Percentiles rank a stretch among this genome's conserved stretches.
These are phyloP conservation scores for Fusarium setosum DNA, from an alignment of 2,329 filamentous ascomycete species.

Conservation along the genomic window DNA sequence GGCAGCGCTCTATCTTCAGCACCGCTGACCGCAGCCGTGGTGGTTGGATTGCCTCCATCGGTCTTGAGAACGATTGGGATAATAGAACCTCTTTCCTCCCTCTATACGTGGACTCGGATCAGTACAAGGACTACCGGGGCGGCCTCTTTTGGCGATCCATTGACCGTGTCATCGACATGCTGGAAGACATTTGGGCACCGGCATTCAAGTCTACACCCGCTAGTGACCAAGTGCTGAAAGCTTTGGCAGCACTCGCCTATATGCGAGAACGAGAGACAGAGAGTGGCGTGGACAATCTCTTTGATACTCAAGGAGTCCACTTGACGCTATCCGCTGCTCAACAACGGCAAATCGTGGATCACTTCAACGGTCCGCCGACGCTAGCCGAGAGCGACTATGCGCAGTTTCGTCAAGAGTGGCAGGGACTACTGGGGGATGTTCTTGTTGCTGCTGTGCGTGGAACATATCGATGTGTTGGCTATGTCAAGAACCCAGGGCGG, in stretches of 20 bases:
- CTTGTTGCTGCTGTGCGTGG: not conserved
- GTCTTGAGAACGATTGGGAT: not conserved
- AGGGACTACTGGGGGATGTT: not conserved
- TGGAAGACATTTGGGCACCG: not conserved
- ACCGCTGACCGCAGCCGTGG: not conserved
- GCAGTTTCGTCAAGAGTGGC: not conserved
- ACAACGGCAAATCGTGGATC: not conserved
- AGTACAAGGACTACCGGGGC: not conserved
- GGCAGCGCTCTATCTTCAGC: not conserved
- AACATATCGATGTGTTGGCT: not conserved
- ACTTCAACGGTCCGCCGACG: not conserved
- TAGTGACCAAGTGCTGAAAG: not conserved
- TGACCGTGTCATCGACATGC: not conserved
- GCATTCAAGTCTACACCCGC: not conserved
- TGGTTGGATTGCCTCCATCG: not conserved
- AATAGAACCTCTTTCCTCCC: not conserved
- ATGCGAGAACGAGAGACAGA: not conserved
- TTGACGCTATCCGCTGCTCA: not conserved
- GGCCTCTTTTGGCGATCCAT: not conserved
- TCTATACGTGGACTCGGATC: not conserved
- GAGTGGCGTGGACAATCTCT: not conserved
- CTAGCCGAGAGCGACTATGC: not conserved
- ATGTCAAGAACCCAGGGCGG: not conserved
- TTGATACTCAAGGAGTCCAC: not conserved
- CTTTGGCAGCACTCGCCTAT: not conserved